Conservation (phyloP, 768 basidiomycete species). For the Lentinula guzmanii region DNA sequence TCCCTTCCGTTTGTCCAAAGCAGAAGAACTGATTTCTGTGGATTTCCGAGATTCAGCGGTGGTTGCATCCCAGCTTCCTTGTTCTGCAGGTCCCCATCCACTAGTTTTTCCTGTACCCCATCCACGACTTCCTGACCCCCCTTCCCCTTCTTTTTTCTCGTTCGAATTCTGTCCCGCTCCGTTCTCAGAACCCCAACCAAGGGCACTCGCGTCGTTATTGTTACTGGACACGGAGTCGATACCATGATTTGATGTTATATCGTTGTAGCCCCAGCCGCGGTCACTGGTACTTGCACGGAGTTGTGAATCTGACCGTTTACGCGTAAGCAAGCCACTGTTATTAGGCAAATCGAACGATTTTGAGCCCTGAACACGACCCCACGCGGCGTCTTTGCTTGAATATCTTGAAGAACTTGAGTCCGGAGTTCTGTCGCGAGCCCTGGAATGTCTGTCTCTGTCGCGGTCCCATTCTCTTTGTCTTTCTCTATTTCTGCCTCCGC, state of each 20-base stretch:
- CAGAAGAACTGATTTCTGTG: not conserved
- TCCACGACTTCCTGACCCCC: no score
- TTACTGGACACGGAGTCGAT: not conserved
- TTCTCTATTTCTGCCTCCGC: not conserved
- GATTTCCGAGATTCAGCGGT: not conserved
- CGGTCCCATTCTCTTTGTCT: not conserved
- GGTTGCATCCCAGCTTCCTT: not conserved
- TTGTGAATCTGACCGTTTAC: not conserved
- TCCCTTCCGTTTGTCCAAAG: not conserved
- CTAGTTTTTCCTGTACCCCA: not conserved
- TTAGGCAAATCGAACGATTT: not conserved
- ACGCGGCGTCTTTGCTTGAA: not conserved
- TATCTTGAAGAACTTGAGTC: not conserved
- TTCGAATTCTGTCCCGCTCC: not conserved
- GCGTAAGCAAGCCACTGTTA: not conserved
- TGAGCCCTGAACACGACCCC: not conserved
- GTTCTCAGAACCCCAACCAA: not conserved
- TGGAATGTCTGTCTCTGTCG: not conserved
- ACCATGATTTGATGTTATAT: not conserved
- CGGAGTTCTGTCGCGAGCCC: not conserved
- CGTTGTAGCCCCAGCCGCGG: not conserved
- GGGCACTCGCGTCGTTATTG: no score
- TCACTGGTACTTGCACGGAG: not conserved
- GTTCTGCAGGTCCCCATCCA: not conserved
- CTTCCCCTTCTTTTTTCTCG: not conserved